These are phyloP conservation scores for Xylariomycetidae sp. DNA, from an alignment of 2,329 filamentous ascomycete species.

Conservation along the genomic window DNA sequence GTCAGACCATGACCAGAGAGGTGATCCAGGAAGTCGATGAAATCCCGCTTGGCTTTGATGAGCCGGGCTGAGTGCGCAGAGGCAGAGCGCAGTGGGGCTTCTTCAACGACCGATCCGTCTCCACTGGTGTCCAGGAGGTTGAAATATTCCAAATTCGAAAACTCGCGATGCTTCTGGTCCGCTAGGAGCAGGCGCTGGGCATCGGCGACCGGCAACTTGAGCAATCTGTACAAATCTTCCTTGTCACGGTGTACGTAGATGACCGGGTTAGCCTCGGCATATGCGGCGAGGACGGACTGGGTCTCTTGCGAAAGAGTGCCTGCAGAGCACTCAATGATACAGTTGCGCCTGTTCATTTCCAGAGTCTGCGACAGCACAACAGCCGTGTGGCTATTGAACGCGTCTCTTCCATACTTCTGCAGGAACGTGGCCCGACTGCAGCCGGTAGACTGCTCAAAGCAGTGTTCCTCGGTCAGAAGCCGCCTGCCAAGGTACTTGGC, in stretches of 20 bases:
- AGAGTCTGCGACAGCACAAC: conserved; percentile 58
- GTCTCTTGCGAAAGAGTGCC: conserved; percentile 57
- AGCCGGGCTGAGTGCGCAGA: conserved; percentile 51
- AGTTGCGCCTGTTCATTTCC: conserved; percentile 49
- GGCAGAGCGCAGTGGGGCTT: conserved; percentile 31
- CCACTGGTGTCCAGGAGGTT: conserved; percentile 50
- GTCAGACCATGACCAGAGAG: conserved; percentile 48
- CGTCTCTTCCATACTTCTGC: conserved; percentile 51
- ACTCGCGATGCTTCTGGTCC: conserved; percentile 51
- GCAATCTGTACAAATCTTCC: conserved; percentile 52
- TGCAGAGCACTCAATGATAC: conserved; percentile 64
- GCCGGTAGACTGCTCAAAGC: conserved; percentile 60
- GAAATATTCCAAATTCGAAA: conserved; percentile 67
- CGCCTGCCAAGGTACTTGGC: conserved; percentile 61
- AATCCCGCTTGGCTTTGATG: conserved; percentile 54
- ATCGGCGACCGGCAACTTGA: conserved; percentile 40
- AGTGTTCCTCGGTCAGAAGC: conserved; percentile 61
- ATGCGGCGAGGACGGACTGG: conserved; percentile 51
- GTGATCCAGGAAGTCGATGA: conserved; percentile 52
- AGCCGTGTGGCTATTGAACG: conserved; percentile 56
- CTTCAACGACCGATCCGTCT: conserved; percentile 21
- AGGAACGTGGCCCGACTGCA: conserved; percentile 54
- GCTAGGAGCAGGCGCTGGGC: conserved; percentile 51
- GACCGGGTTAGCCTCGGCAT: conserved; percentile 59
- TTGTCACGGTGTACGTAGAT: conserved; percentile 64